Evolutionary conservation across 139 green algal species (phyloP).

Genomic region (Chlorokybus atmophyticus): DNA sequence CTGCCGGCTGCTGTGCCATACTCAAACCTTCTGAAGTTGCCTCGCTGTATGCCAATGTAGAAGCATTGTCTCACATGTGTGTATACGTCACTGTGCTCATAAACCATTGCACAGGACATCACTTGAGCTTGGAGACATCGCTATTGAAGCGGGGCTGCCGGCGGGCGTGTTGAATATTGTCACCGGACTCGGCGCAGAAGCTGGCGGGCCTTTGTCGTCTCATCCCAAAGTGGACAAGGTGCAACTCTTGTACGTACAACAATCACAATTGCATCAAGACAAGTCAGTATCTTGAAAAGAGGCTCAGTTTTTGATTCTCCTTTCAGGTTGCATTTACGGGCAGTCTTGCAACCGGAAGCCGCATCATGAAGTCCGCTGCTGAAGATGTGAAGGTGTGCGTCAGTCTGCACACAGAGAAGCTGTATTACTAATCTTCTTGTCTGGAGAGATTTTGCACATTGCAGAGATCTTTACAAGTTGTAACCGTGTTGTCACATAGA

Average conservation of each 20-base stretch:
- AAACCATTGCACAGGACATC: conserved; percentile 52
- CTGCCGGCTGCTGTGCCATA: conserved; percentile 59
- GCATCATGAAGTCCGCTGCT: conserved; percentile 48
- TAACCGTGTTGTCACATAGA: too few species aligned
- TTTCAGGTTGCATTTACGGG: conserved; percentile 67
- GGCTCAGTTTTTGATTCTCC: too few species aligned
- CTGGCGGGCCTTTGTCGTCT: conserved; percentile 25
- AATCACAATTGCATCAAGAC: too few species aligned
- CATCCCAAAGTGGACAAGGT: conserved; percentile 62
- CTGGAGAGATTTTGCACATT: too few species aligned
- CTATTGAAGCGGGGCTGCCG: conserved; percentile 45
- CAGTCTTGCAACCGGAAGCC: conserved; percentile 44
- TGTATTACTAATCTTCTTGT: too few species aligned
- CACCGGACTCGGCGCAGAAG: conserved; percentile 19
- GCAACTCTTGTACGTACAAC: too few species aligned
- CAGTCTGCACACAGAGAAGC: too few species aligned
- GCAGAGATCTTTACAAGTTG: too few species aligned
- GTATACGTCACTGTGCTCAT: too few species aligned
- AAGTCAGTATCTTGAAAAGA: too few species aligned
- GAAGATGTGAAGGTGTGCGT: conserved; percentile 25
- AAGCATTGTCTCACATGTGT: too few species aligned
- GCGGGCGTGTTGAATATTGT: conserved; percentile 63
- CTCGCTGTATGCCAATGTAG: conserved; percentile 37
- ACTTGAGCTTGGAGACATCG: conserved; percentile 65
- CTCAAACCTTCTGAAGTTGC: conserved; percentile 74